Percentiles rank a stretch among this genome's conserved stretches.
phyloP scores from a whole-genome alignment of 2,329 filamentous ascomycete genomes.

The Triangularia verruculosa region DNA sequence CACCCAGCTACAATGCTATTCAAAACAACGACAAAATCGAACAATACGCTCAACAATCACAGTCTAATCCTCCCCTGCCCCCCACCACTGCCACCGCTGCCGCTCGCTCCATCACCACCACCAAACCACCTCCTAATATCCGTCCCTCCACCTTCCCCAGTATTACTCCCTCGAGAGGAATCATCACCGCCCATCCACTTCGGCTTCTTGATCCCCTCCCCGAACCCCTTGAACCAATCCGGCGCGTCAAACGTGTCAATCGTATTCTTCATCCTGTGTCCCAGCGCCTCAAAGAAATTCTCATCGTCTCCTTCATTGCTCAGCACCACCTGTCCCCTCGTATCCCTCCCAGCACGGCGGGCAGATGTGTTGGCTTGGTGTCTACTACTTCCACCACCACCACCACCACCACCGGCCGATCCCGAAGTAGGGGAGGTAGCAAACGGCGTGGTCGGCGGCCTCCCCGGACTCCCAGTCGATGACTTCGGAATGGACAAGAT shows the following conservation, averaged over 20 bases:
- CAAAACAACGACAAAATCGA: not conserved
- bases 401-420: too few species aligned
- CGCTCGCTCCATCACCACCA: slow-evolving; percentile 30
- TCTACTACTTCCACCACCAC: not conserved
- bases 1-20: slow-evolving; percentile 8
- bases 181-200: slow-evolving; percentile 73
- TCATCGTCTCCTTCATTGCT: slow-evolving; percentile 63
- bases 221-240: slow-evolving; percentile 75
- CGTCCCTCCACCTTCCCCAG: slow-evolving; percentile 31
- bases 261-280: slow-evolving; percentile 86
- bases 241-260: slow-evolving; percentile 80
- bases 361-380: slow-evolving; percentile 30
- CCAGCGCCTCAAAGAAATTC: slow-evolving; percentile 79
- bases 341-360: slow-evolving; percentile 28
- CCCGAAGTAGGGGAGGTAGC: slow-evolving; percentile 38
- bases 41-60: slow-evolving; percentile 18
- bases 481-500: slow-evolving; percentile 47
- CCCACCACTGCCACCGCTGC: slow-evolving; percentile 38
- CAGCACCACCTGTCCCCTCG: not conserved
- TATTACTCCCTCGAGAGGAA: slow-evolving; percentile 30
- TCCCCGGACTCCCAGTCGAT: slow-evolving; percentile 8
- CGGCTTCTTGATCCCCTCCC: slow-evolving; percentile 69
- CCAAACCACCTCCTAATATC: slow-evolving; percentile 58
- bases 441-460: slow-evolving; percentile 42
- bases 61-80: slow-evolving; percentile 38